Percentiles rank a stretch among this genome's conserved stretches.
phyloP scores from a whole-genome alignment of 2,329 filamentous ascomycete species.

The Aspergillus alliaceus region DNA sequence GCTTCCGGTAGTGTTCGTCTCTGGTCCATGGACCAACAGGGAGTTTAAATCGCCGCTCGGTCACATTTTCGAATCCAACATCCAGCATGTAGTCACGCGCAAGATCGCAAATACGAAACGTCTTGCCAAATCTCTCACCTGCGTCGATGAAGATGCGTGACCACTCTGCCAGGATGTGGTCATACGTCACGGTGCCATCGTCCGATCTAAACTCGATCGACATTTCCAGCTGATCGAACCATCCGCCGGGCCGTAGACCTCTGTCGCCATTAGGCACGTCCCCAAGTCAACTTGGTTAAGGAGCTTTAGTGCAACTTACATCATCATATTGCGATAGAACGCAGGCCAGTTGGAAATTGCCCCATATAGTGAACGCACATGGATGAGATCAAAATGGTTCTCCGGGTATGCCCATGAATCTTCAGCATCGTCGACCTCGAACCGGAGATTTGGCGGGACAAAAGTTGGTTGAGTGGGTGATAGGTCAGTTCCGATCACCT shows the following conservation, averaged over 20 bases:
- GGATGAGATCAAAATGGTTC: slow-evolving; percentile 55
- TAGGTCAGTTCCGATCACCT: slow-evolving; percentile 62
- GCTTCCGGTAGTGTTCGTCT: slow-evolving; percentile 26
- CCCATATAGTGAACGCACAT: slow-evolving; percentile 35
- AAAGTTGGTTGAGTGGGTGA: slow-evolving; percentile 62
- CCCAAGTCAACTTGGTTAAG: no score
- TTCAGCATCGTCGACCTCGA: slow-evolving; percentile 65
- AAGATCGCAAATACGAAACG: slow-evolving; percentile 24
- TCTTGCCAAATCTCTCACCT: slow-evolving; percentile 30
- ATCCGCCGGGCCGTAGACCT: slow-evolving; percentile 24
- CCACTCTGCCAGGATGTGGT: slow-evolving; percentile 27
- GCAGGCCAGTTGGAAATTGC: slow-evolving; percentile 21
- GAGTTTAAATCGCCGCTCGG: slow-evolving; percentile 28
- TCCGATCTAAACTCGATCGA: slow-evolving; percentile 26
- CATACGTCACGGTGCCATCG: slow-evolving; percentile 20
- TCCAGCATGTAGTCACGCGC: slow-evolving; percentile 26
- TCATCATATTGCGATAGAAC: slow-evolving; percentile 22
- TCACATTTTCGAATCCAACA: slow-evolving; percentile 30
- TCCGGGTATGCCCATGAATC: slow-evolving; percentile 56
- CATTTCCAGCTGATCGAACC: slow-evolving; percentile 28
- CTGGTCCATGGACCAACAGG: slow-evolving; percentile 32
- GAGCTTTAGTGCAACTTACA: slow-evolving; percentile 5
- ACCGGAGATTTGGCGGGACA: slow-evolving; percentile 67
- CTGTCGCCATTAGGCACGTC: slow-evolving; percentile 8
- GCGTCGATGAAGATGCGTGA: slow-evolving; percentile 29